Evolutionary conservation across 352 stramenopile genomes (phyloP).

Genomic region (Phytophthora multivora): DNA sequence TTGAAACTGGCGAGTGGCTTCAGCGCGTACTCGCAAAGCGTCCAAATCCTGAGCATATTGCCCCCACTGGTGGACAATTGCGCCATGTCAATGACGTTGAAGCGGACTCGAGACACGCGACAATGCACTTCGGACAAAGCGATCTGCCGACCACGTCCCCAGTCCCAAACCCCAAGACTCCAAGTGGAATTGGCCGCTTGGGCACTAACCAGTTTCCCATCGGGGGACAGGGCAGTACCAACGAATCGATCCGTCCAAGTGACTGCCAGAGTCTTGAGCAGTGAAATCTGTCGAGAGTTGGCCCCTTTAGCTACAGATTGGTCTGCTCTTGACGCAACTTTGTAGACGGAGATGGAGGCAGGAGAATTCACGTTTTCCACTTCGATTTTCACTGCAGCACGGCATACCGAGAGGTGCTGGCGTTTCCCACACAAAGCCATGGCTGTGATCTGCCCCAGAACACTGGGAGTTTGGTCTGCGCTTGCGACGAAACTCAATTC

Average conservation of each 20-base stretch:
- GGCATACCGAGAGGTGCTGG: slow-evolving; percentile 58
- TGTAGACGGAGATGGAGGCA: slow-evolving; percentile 51
- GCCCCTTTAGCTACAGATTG: slow-evolving; percentile 5
- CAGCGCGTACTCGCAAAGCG: slow-evolving; percentile 73
- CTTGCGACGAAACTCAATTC: slow-evolving; percentile 57
- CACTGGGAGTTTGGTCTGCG: slow-evolving; percentile 14
- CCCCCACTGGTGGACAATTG: slow-evolving; percentile 77
- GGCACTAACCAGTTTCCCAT: slow-evolving; percentile 70
- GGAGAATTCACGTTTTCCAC: slow-evolving; percentile 15
- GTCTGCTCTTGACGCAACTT: slow-evolving; percentile 7
- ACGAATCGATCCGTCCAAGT: slow-evolving; percentile 58
- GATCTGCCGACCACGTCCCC: slow-evolving; percentile 67
- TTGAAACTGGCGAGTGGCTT: slow-evolving; percentile 77
- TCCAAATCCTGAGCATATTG: slow-evolving; percentile 77
- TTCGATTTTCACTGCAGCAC: slow-evolving; percentile 37
- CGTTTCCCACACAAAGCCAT: slow-evolving; percentile 70
- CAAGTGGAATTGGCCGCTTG: slow-evolving; percentile 59
- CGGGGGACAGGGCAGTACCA: slow-evolving; percentile 59
- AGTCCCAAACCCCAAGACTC: slow-evolving; percentile 81
- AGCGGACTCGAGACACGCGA: slow-evolving; percentile 71
- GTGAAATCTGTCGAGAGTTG: slow-evolving; percentile 14
- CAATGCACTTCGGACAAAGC: slow-evolving; percentile 68
- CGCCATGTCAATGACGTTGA: slow-evolving; percentile 81
- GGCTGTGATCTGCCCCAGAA: slow-evolving; percentile 69
- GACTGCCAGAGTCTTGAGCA: slow-evolving; percentile 57